Conservation (phyloP, 2,329 filamentous ascomycete genomes). For the Apiospora arundinis region DNA sequence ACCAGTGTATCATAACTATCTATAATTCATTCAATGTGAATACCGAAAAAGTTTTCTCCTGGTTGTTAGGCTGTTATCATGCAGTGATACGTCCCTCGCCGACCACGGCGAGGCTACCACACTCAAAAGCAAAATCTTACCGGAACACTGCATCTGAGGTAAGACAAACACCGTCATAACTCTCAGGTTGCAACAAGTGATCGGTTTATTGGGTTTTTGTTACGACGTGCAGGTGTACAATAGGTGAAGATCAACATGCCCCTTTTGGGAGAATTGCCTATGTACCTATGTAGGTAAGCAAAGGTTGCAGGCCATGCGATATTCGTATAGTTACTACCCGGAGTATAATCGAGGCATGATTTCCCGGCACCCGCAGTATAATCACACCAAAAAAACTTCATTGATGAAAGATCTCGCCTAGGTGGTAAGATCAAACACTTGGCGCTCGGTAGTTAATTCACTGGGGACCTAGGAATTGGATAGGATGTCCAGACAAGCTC, state of each 20-base stretch:
- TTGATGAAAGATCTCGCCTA: not conserved
- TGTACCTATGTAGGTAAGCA: not conserved
- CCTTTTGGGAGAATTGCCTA: not conserved
- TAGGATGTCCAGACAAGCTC: not conserved
- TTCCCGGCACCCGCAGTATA: not conserved
- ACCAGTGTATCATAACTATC: not conserved
- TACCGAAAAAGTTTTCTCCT: too few relatives aligned
- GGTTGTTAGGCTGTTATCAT: not conserved
- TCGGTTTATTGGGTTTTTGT: not conserved
- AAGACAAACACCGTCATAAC: not conserved
- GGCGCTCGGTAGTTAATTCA: not conserved
- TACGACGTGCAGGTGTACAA: not conserved
- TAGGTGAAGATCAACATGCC: not conserved
- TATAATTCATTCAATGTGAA: not conserved
- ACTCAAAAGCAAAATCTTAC: not conserved
- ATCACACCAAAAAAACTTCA: not conserved
- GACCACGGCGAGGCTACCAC: not conserved
- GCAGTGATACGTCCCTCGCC: not conserved
- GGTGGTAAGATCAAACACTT: not conserved
- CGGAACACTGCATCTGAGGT: constrained; percentile 2
- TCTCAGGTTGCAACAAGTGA: not conserved
- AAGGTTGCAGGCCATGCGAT: not conserved
- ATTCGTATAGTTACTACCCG: not conserved
- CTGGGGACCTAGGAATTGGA: not conserved
- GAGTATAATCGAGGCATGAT: not conserved